Percentiles rank a stretch among this genome's conserved stretches.
Evolutionary conservation across 805 yeast genomes (phyloP).

Genomic region (Maudiozyma pseudohumilis): DNA sequence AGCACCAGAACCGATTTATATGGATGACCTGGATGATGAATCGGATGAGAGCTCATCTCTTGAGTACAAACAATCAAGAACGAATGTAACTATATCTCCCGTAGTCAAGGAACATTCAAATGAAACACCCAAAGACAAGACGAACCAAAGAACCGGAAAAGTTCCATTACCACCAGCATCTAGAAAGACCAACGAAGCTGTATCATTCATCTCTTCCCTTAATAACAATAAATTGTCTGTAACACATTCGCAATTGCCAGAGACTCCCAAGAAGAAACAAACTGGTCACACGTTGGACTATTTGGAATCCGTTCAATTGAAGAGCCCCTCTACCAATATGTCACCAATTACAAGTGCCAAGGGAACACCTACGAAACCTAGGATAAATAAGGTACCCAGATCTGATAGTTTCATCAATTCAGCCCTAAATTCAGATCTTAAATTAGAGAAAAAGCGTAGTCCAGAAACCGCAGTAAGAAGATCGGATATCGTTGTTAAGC

Average conservation of each 20-base stretch:
- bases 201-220: conserved; percentile 13
- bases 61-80: no score
- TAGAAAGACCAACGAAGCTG: conserved; percentile 2
- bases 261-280: background rate
- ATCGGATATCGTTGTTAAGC: no score
- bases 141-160: background rate
- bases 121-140: background rate
- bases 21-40: background rate
- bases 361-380: background rate
- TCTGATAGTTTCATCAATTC: conserved; percentile 20
- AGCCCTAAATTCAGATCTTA: conserved; percentile 7
- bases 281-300: conserved; percentile 10
- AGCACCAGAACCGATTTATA: background rate
- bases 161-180: conserved; percentile 6
- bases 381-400: conserved; percentile 1
- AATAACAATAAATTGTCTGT: conserved; percentile 14
- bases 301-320: conserved; percentile 17
- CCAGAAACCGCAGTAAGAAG: background rate
- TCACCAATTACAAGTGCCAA: background rate
- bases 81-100: background rate
- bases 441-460: background rate
- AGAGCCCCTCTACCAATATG: conserved; percentile 2
- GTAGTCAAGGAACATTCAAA: background rate
- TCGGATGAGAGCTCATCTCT: background rate
- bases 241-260: background rate